Evolutionary conservation across 176 grass and related monocot genomes (phyloP), one percentile per base, ranked within the genome.

Genomic region (Phoenix dactylifera): DNA sequence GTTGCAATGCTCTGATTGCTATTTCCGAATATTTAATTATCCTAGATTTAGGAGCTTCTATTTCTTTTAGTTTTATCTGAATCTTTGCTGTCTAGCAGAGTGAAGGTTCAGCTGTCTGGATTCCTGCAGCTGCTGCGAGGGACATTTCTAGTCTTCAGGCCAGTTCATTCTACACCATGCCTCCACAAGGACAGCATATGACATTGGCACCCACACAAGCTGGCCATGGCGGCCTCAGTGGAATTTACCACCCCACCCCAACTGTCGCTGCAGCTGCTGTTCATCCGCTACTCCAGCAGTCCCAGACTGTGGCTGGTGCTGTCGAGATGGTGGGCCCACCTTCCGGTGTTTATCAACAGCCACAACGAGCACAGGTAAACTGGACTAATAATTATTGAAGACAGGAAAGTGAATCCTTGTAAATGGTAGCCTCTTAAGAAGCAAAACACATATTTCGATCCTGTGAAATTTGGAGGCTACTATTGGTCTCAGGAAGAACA

Each of bases 311-410:
- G 1, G 71, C 89, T 69, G 83, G 83, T 58, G 76, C 69, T 74
- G 70, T 89, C 32, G 89, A 95, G 79, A 83, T 95, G 77, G 74
- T 83, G 1, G 77, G 80, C 19, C 66, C 79, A 20, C 50, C 72
- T 48, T 22, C 61, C 9, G 59, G 73, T 70, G 67, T 82, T 48
- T 87, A 81, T 70, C 82, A 85, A 73, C 86, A 82, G 60, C 73
- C 80, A 29, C 90, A 89, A 64, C 75, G 68, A 57, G 72, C 69
- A 54, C 86, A 88, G 55, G 83, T 89, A 22, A 89, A 73, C 59
- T 95, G 90, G 86, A 67, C 64, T 24, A 77, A 59, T 81, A 86
- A 75, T 77, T 89, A 86, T 86, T 95, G 76, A 95, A 58, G 16
- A 52, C 55, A 65, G 7, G 56, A 18, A 50, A 26, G 5, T 24